Evolutionary conservation across 495 filamentous ascomycete genomes (phyloP).

Genomic region (Penicillium longicatenatum): DNA sequence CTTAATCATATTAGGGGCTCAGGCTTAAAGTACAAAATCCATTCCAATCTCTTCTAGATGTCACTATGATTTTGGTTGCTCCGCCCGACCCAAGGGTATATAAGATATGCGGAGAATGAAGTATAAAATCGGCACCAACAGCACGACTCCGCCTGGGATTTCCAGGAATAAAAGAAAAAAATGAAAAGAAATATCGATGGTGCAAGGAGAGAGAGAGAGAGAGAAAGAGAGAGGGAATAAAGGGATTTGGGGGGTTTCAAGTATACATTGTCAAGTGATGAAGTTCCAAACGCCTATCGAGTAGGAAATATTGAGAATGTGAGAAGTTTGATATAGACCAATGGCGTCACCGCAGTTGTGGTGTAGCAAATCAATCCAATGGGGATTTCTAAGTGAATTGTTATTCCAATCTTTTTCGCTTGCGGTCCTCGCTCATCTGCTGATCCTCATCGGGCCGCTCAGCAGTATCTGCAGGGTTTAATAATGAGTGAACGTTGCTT

Average conservation of each 20-base stretch:
- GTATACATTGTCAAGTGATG: conserved; percentile 18
- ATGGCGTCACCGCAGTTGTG: background rate
- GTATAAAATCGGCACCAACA: conserved; percentile 10
- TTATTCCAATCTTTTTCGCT: conserved; percentile 74
- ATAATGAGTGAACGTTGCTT: conserved; percentile 71
- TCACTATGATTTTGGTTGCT: conserved; percentile 24
- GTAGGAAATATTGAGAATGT: background rate
- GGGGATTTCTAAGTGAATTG: background rate
- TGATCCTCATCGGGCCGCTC: conserved; percentile 74
- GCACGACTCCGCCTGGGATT: conserved; percentile 17
- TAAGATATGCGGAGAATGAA: conserved; percentile 33
- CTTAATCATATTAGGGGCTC: conserved; percentile 13
- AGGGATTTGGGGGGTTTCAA: conserved; percentile 5
- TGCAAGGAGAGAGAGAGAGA: conserved; percentile 19
- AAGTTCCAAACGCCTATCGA: background rate
- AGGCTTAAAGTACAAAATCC: conserved; percentile 29
- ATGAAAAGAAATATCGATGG: conserved; percentile 17
- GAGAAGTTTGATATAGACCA: background rate
- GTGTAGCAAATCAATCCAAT: background rate
- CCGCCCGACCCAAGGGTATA: conserved; percentile 39
- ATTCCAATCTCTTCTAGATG: conserved; percentile 28
- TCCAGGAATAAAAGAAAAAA: conserved; percentile 20
- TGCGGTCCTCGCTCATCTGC: conserved; percentile 65
- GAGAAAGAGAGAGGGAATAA: conserved; percentile 1
- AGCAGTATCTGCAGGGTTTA: conserved; percentile 84